Percentiles rank a stretch among this genome's conserved stretches.
phyloP scores from a whole-genome alignment of 768 basidiomycete species.

The Amanita exitialis region DNA sequence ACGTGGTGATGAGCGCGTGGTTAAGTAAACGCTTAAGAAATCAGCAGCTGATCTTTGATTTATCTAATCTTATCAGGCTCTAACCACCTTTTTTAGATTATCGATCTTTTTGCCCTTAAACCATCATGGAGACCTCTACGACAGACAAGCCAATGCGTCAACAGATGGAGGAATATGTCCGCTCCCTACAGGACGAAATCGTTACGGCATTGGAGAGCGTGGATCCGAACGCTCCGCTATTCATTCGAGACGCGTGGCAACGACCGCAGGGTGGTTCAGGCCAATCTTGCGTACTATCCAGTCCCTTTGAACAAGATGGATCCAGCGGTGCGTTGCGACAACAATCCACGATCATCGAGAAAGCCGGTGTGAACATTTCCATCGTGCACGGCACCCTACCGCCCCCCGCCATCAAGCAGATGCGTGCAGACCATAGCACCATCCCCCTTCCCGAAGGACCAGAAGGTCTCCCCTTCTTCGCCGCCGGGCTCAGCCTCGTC shows the following conservation, averaged over 20 bases:
- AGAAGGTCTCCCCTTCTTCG: constrained; percentile 81
- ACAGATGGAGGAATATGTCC: constrained; percentile 69
- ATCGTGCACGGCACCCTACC: constrained; percentile 85
- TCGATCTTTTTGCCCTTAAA: too few relatives aligned
- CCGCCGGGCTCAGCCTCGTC: constrained; percentile 86
- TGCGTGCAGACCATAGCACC: constrained; percentile 85
- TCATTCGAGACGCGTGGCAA: constrained; percentile 77
- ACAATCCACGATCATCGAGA: constrained; percentile 62
- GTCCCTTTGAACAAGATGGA: constrained; percentile 26
- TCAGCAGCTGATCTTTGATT: too few relatives aligned
- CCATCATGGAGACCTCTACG: neutral
- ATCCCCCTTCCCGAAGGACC: constrained; percentile 56
- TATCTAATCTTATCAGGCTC: too few relatives aligned
- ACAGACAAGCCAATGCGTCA: constrained; percentile 50
- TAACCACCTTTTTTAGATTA: too few relatives aligned
- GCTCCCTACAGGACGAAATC: constrained; percentile 69
- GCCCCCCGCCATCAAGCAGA: constrained; percentile 84
- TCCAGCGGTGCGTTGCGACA: constrained; percentile 8
- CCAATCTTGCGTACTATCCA: constrained; percentile 73
- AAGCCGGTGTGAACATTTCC: constrained; percentile 93
- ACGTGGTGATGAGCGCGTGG: too few relatives aligned
- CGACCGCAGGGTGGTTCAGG: constrained; percentile 69
- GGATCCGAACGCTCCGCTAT: constrained; percentile 59
- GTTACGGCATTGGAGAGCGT: constrained; percentile 68
- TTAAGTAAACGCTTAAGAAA: too few relatives aligned